These are phyloP conservation scores for Colletotrichum scovillei DNA, from an alignment of 2,329 filamentous ascomycete species.

Conservation along the genomic window DNA sequence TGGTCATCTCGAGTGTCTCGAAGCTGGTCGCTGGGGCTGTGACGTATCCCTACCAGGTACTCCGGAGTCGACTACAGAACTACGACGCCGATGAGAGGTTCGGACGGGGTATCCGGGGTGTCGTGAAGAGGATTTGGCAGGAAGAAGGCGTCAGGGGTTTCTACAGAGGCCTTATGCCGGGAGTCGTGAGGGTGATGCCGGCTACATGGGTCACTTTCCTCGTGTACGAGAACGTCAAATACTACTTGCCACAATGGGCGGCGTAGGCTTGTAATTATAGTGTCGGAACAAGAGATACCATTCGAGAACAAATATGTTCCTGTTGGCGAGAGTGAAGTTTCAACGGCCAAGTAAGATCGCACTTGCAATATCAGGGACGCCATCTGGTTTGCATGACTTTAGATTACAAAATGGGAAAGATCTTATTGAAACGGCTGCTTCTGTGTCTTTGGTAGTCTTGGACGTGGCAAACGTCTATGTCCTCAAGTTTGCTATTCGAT, in stretches of 20 bases:
- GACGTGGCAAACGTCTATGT: not conserved
- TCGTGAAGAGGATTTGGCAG: conserved; percentile 77
- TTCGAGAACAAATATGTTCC: not conserved
- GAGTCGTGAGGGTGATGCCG: conserved; percentile 89
- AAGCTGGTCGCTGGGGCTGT: conserved; percentile 91
- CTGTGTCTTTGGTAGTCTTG: not conserved
- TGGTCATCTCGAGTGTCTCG: conserved; percentile 82
- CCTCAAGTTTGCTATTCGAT: not conserved
- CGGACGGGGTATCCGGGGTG: conserved; percentile 76
- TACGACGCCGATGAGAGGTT: conserved; percentile 84
- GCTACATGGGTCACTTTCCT: conserved; percentile 97
- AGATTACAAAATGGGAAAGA: not conserved
- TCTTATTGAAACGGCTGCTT: not conserved
- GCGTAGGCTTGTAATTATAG: conserved; percentile 11
- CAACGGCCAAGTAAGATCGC: no score
- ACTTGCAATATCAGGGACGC: not conserved
- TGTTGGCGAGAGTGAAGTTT: not conserved
- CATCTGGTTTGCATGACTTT: not conserved
- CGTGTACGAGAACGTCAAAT: conserved; percentile 94
- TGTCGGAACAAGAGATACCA: not conserved
- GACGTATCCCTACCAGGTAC: conserved; percentile 95
- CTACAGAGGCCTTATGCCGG: conserved; percentile 91
- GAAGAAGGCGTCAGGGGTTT: conserved; percentile 87
- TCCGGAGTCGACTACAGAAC: conserved; percentile 88
- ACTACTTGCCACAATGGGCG: conserved; percentile 65